phyloP scores from a whole-genome alignment of 1,284 basidiomycete genomes.

The Mixia osmundae region DNA sequence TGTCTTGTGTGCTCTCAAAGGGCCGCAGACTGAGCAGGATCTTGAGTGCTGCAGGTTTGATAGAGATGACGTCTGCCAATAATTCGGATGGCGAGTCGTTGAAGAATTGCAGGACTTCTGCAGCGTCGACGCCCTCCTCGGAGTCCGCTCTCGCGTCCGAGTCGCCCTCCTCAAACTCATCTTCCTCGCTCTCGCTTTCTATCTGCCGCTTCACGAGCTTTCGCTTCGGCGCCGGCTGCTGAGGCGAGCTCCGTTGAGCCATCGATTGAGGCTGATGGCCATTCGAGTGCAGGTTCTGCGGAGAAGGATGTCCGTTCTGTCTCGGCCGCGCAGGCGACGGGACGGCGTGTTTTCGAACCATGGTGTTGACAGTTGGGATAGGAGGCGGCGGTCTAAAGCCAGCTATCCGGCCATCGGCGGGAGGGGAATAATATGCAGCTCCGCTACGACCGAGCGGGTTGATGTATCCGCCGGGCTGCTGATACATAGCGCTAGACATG shows the following conservation, averaged over 20 bases:
- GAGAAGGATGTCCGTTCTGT: background rate
- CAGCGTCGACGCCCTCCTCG: constrained; percentile 14
- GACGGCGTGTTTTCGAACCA: too few species aligned
- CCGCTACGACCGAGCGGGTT: background rate
- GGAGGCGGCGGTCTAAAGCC: too few species aligned
- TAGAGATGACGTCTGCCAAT: constrained; percentile 65
- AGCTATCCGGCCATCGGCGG: background rate
- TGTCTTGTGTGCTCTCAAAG: constrained; percentile 50
- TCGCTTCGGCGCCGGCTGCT: background rate
- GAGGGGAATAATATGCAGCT: background rate
- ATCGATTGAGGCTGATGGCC: background rate
- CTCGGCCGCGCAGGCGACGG: too few species aligned
- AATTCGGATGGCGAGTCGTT: constrained; percentile 48
- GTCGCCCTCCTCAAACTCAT: background rate
- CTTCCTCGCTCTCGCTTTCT: background rate
- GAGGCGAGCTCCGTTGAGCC: background rate
- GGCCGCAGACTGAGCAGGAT: constrained; percentile 60
- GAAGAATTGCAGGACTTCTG: constrained; percentile 54
- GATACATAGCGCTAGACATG: background rate
- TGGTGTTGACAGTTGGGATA: too few species aligned
- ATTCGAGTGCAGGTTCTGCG: constrained; percentile 1
- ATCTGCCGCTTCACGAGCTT: background rate
- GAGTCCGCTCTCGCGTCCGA: constrained; percentile 8
- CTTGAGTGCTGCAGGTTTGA: constrained; percentile 57
- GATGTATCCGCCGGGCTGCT: background rate